A percentile compares a stretch with the other conserved stretches of the same genome.
Conservation (phyloP, 2,329 filamentous ascomycete species). For the Samsoniella hepiali region DNA sequence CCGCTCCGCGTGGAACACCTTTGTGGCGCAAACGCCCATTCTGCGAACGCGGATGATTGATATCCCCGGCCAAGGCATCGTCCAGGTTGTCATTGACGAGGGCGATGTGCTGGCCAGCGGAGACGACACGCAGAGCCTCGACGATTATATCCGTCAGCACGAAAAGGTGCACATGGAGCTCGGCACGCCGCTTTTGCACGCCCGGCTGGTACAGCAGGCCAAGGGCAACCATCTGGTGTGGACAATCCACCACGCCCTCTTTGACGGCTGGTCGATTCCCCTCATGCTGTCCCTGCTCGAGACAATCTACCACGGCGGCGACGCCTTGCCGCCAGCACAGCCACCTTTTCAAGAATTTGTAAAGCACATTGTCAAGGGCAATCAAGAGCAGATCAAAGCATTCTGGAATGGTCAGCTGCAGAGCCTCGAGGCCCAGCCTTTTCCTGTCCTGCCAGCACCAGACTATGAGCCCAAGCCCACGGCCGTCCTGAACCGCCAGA, state of each 20-base stretch:
- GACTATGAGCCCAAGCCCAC: constrained; percentile 44
- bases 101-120: constrained; percentile 27
- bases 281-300: constrained; percentile 16
- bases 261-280: constrained; percentile 20
- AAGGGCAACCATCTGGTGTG: constrained; percentile 5
- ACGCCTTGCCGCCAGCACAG: too few species aligned
- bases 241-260: constrained; percentile 20
- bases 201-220: constrained; percentile 24
- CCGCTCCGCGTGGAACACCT: constrained; percentile 34
- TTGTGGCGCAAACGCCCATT: constrained; percentile 32
- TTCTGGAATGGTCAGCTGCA: constrained; percentile 41
- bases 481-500: constrained; percentile 32
- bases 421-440: constrained; percentile 37
- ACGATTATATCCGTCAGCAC: neutral
- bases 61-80: constrained; percentile 34
- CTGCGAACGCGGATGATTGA: constrained; percentile 43
- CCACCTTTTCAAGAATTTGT: constrained; percentile 33
- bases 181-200: constrained; percentile 37
- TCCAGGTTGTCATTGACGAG: constrained; percentile 39
- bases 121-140: neutral
- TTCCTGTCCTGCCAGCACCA: constrained; percentile 41
- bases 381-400: constrained; percentile 21
- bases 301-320: constrained; percentile 17
- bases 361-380: constrained; percentile 37
- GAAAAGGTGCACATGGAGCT: constrained; percentile 19